These are phyloP conservation scores for Pseudotsuga menziesii DNA, from an alignment of 75 land plant species.

Conservation along the genomic window DNA sequence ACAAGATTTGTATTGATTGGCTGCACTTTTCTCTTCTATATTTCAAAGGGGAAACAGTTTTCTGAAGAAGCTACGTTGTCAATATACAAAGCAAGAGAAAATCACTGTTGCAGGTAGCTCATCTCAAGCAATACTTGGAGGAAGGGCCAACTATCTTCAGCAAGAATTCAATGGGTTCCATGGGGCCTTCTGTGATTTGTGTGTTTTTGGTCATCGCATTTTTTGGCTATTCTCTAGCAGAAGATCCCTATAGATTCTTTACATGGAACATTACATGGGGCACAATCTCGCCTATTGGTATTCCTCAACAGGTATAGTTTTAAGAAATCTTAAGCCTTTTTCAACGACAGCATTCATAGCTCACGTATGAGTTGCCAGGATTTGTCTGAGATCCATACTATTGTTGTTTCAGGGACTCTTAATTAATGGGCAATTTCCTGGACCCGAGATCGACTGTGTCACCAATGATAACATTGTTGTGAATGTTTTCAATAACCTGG, in stretches of 20 bases:
- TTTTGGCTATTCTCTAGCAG: not conserved
- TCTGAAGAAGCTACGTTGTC: not conserved
- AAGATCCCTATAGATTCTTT: conserved; percentile 40
- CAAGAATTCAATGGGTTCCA: no score
- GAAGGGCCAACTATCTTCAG: not conserved
- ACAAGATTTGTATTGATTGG: not conserved
- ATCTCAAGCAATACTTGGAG: not conserved
- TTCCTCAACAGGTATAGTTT: conserved; percentile 19
- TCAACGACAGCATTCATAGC: conserved; percentile 10
- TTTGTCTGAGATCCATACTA: no score
- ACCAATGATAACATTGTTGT: conserved; percentile 79
- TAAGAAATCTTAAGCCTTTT: conserved; percentile 17
- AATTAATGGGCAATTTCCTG: conserved; percentile 91
- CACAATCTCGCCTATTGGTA: conserved; percentile 32
- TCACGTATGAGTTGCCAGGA: not conserved
- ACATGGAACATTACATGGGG: conserved; percentile 50
- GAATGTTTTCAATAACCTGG: conserved; percentile 70
- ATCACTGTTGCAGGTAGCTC: not conserved
- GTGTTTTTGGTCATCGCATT: not conserved
- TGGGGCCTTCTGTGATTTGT: not conserved
- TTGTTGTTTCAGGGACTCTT: conserved; percentile 64
- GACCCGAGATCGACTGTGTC: conserved; percentile 58
- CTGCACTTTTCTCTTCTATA: no score
- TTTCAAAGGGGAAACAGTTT: no score
- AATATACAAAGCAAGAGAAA: not conserved